Percentiles rank a stretch among this genome's conserved stretches.
Conservation (phyloP, 2,329 filamentous ascomycete genomes). For the Pseudonectria buxi region DNA sequence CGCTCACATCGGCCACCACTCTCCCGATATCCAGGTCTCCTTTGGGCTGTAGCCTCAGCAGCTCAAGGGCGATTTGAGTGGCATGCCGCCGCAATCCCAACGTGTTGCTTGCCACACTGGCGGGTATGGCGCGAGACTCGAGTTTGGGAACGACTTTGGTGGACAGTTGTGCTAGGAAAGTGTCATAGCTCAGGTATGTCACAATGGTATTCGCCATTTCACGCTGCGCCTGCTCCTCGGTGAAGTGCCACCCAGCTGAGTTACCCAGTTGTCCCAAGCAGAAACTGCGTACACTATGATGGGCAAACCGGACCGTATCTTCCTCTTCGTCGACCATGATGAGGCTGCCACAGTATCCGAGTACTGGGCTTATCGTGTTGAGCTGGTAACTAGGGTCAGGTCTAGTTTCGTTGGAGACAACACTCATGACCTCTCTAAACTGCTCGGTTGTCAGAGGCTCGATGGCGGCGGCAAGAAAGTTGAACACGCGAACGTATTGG, state of each 20-base stretch:
- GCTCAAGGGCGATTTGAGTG: too few species aligned
- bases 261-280: slow-evolving; percentile 13
- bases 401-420: slow-evolving; percentile 23
- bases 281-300: slow-evolving; percentile 31
- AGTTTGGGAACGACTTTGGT: background rate
- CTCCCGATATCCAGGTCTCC: too few species aligned
- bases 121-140: rapidly evolving
- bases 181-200: slow-evolving; percentile 3
- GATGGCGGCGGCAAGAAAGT: slow-evolving; percentile 24
- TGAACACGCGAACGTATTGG: slow-evolving; percentile 23
- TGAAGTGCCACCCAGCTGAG: background rate
- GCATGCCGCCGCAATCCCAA: too few species aligned
- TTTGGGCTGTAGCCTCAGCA: too few species aligned
- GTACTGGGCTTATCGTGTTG: slow-evolving; percentile 18
- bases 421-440: slow-evolving; percentile 33
- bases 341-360: slow-evolving; percentile 28
- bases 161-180: slow-evolving; percentile 1
- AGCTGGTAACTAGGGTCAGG: slow-evolving; percentile 16
- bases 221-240: background rate
- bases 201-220: slow-evolving; percentile 2
- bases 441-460: slow-evolving; percentile 27
- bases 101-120: too few species aligned
- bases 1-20: too few species aligned
- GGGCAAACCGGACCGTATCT: slow-evolving; percentile 23
- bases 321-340: slow-evolving; percentile 30